Evolutionary conservation across 2,329 filamentous ascomycete species (phyloP).

Genomic region (Calycina marina): DNA sequence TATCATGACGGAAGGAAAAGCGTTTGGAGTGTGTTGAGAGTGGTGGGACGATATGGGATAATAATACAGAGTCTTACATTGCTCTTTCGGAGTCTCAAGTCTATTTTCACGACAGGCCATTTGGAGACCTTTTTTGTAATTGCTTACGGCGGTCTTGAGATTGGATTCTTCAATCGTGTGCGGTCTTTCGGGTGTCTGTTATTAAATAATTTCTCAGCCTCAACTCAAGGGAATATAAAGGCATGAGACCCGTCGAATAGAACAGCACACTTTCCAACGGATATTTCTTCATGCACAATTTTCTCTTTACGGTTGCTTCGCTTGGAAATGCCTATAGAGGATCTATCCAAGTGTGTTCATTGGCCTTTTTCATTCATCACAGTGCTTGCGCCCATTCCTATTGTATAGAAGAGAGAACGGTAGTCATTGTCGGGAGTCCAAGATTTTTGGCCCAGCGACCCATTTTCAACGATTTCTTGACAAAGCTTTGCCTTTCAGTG

Average conservation of each 20-base stretch:
- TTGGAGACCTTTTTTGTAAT: conserved; percentile 29
- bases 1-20: conserved; percentile 27
- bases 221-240: neutral
- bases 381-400: conserved; percentile 2
- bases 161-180: conserved; percentile 25
- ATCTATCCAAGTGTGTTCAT: conserved; percentile 1
- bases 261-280: conserved; percentile 2
- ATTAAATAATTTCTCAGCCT: neutral
- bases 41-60: conserved; percentile 18
- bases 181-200: conserved; percentile 21
- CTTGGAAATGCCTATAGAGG: neutral
- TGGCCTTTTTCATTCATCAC: neutral
- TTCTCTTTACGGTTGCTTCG: neutral
- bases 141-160: conserved; percentile 21
- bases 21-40: conserved; percentile 20
- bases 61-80: conserved; percentile 25
- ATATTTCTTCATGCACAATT: neutral
- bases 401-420: conserved; percentile 1
- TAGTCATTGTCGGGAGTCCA: conserved; percentile 1
- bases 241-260: conserved; percentile 1
- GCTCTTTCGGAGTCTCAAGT: conserved; percentile 23
- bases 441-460: conserved; percentile 2
- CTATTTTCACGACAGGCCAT: conserved; percentile 24
- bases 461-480: too few relatives aligned
- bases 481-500: too few relatives aligned